Evolutionary conservation across 768 basidiomycete genomes (phyloP).

Genomic region (Pholiota microspora): DNA sequence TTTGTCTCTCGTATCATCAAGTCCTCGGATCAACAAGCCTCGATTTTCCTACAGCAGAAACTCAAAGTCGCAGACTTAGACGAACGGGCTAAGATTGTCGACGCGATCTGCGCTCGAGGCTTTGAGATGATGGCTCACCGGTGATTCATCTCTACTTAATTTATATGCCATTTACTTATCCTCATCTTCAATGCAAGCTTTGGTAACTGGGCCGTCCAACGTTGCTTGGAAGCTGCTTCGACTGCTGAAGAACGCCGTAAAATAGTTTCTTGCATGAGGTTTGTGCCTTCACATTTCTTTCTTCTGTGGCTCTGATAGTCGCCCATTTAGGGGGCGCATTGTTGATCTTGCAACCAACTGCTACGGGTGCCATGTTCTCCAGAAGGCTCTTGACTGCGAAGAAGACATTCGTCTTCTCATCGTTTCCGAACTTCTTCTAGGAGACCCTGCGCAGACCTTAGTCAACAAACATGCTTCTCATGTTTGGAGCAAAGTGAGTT

Average conservation of each 20-base stretch:
- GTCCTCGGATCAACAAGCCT: conserved; percentile 87
- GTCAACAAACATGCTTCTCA: conserved; percentile 91
- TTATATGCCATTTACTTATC: neutral
- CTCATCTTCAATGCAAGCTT: conserved; percentile 43
- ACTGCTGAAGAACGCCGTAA: conserved; percentile 73
- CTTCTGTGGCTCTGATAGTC: neutral
- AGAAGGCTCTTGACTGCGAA: conserved; percentile 89
- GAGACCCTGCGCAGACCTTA: conserved; percentile 82
- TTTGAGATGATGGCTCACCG: conserved; percentile 94
- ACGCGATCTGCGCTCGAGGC: conserved; percentile 80
- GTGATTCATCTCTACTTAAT: conserved; percentile 31
- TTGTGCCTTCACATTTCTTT: conserved; percentile 9
- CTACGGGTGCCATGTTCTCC: conserved; percentile 86
- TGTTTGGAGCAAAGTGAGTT: conserved; percentile 85
- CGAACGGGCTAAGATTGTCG: conserved; percentile 80
- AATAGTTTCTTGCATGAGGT: conserved; percentile 88
- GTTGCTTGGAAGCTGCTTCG: conserved; percentile 80
- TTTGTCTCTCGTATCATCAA: conserved; percentile 87
- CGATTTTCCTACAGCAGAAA: conserved; percentile 88
- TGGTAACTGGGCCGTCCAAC: conserved; percentile 89
- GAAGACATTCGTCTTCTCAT: conserved; percentile 82
- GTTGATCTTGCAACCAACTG: conserved; percentile 88
- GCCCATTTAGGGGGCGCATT: conserved; percentile 81
- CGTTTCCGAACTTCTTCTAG: conserved; percentile 79
- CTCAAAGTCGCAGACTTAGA: conserved; percentile 80